Conservation (phyloP, 768 basidiomycete species). For the Lactifluus hygrophoroides region DNA sequence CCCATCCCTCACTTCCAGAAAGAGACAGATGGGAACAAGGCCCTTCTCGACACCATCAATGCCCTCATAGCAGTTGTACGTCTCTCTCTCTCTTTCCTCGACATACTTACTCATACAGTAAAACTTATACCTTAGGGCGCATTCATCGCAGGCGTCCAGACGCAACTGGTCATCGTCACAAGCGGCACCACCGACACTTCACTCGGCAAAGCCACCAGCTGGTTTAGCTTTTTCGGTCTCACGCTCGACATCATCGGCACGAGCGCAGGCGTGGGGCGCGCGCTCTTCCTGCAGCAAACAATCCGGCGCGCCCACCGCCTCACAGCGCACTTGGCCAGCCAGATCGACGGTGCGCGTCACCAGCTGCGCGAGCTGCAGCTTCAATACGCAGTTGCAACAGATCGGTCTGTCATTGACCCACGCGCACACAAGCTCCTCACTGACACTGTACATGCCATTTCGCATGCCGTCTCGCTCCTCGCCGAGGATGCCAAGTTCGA, state of each 20-base stretch:
- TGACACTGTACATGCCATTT: not conserved
- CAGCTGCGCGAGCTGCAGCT: not conserved
- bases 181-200: not conserved
- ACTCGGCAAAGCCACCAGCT: slow-evolving; percentile 5
- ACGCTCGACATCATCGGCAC: slow-evolving; percentile 20
- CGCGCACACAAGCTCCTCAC: not conserved
- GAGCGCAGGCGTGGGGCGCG: slow-evolving; percentile 9
- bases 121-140: slow-evolving; percentile 5
- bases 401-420: not conserved
- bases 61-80: slow-evolving; percentile 12
- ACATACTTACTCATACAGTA: not conserved
- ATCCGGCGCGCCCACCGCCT: slow-evolving; percentile 11
- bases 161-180: slow-evolving; percentile 5
- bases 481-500: slow-evolving; percentile 7
- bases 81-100: not conserved
- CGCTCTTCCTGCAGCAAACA: slow-evolving; percentile 6
- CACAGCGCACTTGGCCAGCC: not conserved
- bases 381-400: not conserved
- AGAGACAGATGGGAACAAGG: slow-evolving; percentile 6
- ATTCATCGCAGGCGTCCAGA: slow-evolving; percentile 20
- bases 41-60: slow-evolving; percentile 17
- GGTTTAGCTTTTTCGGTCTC: slow-evolving; percentile 19
- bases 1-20: slow-evolving; percentile 1
- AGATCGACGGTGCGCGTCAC: slow-evolving; percentile 14
- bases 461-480: not conserved